Evolutionary conservation across 1,139 yeast species (phyloP).

Genomic region (Nakaseomyces delphensis): DNA sequence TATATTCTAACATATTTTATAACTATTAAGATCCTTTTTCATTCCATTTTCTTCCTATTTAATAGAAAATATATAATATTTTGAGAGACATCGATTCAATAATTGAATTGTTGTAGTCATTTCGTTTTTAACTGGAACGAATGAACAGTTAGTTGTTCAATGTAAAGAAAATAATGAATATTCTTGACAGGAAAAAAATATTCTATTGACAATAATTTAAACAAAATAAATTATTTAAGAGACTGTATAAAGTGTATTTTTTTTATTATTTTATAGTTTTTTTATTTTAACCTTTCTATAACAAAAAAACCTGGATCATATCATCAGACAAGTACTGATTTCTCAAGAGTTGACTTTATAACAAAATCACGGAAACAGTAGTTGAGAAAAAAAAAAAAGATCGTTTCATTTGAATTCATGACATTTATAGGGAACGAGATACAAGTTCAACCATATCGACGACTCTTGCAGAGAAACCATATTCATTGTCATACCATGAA

Average conservation of each 20-base stretch:
- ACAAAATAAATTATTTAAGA: background rate
- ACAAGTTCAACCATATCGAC: slow-evolving; percentile 64
- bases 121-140: no score
- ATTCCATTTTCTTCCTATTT: background rate
- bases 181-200: slow-evolving; percentile 2
- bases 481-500: slow-evolving; percentile 87
- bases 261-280: background rate
- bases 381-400: no score
- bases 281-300: background rate
- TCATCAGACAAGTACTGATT: no score
- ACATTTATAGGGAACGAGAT: background rate
- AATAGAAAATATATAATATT: no score
- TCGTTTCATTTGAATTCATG: no score
- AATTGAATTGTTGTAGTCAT: no score
- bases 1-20: slow-evolving; percentile 4
- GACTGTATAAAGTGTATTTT: background rate
- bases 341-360: no score
- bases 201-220: background rate
- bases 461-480: slow-evolving; percentile 85
- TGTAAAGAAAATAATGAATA: background rate
- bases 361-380: no score
- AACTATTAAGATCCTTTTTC: background rate
- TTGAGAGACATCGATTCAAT: no score
- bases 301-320: background rate
- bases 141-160: no score